phyloP scores from a whole-genome alignment of 2,329 filamentous ascomycete species.

The Aspergillus pseudoviridinutans region DNA sequence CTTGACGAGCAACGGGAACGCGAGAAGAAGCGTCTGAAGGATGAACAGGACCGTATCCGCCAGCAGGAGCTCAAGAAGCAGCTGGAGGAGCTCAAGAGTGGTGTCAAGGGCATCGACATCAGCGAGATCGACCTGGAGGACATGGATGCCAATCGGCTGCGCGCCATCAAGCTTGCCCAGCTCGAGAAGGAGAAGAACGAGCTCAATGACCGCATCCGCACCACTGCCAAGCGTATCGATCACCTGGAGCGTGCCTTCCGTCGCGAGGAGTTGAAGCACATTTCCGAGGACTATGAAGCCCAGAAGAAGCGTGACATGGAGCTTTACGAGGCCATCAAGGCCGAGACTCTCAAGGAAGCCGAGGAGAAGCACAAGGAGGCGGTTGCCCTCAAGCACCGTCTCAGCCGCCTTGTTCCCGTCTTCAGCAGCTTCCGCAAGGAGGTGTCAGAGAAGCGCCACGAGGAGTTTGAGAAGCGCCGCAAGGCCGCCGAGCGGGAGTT shows the following conservation, averaged over 20 bases:
- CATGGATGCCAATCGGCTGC: conserved; percentile 83
- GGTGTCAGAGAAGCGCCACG: conserved; percentile 80
- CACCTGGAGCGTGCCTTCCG: conserved; percentile 96
- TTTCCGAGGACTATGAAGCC: conserved; percentile 76
- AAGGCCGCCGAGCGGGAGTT: conserved; percentile 89
- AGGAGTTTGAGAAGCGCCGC: conserved; percentile 93
- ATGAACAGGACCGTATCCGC: conserved; percentile 83
- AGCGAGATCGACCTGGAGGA: conserved; percentile 71
- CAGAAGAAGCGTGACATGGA: conserved; percentile 76
- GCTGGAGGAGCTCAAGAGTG: conserved; percentile 85
- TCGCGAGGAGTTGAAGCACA: conserved; percentile 90
- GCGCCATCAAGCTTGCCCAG: conserved; percentile 90
- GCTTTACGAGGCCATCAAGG: conserved; percentile 75
- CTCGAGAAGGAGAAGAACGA: conserved; percentile 98
- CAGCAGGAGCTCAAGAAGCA: conserved; percentile 93
- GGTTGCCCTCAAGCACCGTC: conserved; percentile 88
- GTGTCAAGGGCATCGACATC: conserved; percentile 74
- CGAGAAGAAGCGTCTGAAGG: conserved; percentile 78
- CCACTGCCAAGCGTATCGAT: conserved; percentile 93
- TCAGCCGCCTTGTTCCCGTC: conserved; percentile 74
- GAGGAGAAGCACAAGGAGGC: conserved; percentile 88
- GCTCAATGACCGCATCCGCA: conserved; percentile 81
- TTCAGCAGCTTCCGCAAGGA: conserved; percentile 82
- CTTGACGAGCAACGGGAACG: conserved; percentile 90
- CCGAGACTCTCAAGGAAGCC: conserved; percentile 72